These are phyloP conservation scores for Effrenium voratum DNA, from an alignment of 73 alveolate genomes.

Conservation along the genomic window DNA sequence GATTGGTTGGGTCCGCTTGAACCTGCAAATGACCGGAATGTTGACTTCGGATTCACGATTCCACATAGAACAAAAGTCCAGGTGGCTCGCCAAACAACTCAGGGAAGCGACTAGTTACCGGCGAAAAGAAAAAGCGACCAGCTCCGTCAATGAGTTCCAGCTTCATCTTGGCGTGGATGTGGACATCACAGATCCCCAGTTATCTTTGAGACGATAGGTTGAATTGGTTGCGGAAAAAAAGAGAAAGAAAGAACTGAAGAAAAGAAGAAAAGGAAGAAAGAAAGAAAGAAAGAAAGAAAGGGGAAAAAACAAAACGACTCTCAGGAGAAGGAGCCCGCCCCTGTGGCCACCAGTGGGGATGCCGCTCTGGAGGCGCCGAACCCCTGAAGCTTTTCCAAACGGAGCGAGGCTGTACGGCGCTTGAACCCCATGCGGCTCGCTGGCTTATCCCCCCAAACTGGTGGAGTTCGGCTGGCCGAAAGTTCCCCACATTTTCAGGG, in stretches of 20 bases:
- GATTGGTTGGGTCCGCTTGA: no score
- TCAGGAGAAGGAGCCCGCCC: neutral
- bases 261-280: neutral
- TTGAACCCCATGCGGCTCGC: neutral
- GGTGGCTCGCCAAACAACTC: no score
- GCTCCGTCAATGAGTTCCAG: no score
- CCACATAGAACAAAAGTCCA: no score
- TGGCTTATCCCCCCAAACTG: neutral
- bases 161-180: neutral
- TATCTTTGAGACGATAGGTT: neutral
- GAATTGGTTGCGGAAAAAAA: neutral
- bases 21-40: no score
- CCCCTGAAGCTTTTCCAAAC: neutral
- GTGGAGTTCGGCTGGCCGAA: neutral
- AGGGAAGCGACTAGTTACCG: no score
- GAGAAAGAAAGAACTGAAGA: neutral
- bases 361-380: conserved; percentile 13
- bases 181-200: neutral
- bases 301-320: no score
- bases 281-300: neutral
- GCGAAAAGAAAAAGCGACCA: no score
- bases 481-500: neutral
- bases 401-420: no score
- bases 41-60: no score
- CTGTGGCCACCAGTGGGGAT: conserved; percentile 50